Evolutionary conservation across 768 basidiomycete species (phyloP).

Genomic region (Macrolepiota fuliginosa): DNA sequence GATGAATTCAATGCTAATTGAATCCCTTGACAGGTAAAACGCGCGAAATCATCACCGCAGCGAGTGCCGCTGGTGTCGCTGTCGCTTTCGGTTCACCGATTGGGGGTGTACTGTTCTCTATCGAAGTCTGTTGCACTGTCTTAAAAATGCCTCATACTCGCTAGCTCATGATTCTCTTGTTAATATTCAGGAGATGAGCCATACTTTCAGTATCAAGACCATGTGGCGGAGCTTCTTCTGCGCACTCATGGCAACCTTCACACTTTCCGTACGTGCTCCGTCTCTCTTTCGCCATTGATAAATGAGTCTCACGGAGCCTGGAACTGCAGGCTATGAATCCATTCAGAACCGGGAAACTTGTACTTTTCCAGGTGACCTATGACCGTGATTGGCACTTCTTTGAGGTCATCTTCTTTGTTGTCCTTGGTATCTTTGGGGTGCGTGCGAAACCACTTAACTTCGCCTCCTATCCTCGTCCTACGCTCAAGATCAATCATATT

Average conservation of each 20-base stretch:
- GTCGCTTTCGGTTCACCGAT: constrained; percentile 99
- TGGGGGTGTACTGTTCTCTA: constrained; percentile 95
- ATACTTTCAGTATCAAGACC: constrained; percentile 93
- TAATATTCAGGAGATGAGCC: constrained; percentile 87
- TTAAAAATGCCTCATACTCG: neutral
- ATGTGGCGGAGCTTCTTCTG: constrained; percentile 99
- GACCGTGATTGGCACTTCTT: constrained; percentile 99
- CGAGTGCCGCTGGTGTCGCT: constrained; percentile 96
- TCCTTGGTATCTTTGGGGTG: constrained; percentile 95
- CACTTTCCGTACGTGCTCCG: constrained; percentile 72
- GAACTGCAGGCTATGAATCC: constrained; percentile 90
- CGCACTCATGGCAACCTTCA: constrained; percentile 94
- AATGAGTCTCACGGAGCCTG: neutral
- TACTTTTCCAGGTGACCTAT: constrained; percentile 97
- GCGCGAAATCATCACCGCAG: constrained; percentile 91
- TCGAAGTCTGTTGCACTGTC: constrained; percentile 60
- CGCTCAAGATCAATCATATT: neutral
- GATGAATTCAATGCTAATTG: constrained; percentile 16
- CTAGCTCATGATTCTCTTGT: neutral
- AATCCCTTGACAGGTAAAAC: constrained; percentile 52
- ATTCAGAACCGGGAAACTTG: constrained; percentile 95
- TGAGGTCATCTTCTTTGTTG: constrained; percentile 93
- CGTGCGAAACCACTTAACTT: constrained; percentile 19
- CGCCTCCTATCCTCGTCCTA: neutral
- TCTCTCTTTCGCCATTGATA: neutral